phyloP scores from a whole-genome alignment of 352 stramenopile species.

The Globisporangium splendens region DNA sequence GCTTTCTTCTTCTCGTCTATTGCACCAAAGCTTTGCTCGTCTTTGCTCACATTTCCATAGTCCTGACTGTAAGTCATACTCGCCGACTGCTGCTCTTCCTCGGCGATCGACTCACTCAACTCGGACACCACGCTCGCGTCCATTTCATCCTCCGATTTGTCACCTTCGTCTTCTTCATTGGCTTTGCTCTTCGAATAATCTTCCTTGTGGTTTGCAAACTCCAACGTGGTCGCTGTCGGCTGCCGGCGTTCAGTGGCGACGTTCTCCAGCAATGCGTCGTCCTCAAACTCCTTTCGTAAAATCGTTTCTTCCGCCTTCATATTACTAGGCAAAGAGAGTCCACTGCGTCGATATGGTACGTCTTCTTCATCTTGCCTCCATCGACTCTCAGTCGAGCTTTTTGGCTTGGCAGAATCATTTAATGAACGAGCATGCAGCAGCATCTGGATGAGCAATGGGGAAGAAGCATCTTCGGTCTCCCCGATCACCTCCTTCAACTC shows the following conservation, averaged over 20 bases:
- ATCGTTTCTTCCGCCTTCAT: too few relatives aligned
- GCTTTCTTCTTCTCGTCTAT: background rate
- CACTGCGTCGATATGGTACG: background rate
- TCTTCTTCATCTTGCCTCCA: background rate
- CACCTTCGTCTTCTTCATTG: conserved; percentile 11
- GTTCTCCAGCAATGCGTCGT: background rate
- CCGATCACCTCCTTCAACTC: conserved; percentile 16
- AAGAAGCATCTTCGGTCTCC: conserved; percentile 3
- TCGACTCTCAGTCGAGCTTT: background rate
- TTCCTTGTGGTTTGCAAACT: background rate
- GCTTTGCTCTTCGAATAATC: background rate
- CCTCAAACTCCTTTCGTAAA: too few relatives aligned
- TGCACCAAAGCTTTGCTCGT: conserved; percentile 13
- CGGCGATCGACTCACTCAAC: conserved; percentile 47
- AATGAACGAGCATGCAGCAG: conserved; percentile 1
- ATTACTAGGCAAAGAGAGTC: too few relatives aligned
- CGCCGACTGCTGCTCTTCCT: conserved; percentile 17
- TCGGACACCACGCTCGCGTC: conserved; percentile 57
- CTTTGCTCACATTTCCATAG: conserved; percentile 25
- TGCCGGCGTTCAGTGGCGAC: background rate
- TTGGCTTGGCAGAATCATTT: too few relatives aligned
- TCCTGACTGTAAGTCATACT: conserved; percentile 22
- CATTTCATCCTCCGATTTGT: conserved; percentile 30
- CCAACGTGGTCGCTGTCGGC: background rate
- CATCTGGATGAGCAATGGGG: conserved; percentile 28